phyloP scores from a whole-genome alignment of 23 red algal species.

The Gracilaria gracilis region DNA sequence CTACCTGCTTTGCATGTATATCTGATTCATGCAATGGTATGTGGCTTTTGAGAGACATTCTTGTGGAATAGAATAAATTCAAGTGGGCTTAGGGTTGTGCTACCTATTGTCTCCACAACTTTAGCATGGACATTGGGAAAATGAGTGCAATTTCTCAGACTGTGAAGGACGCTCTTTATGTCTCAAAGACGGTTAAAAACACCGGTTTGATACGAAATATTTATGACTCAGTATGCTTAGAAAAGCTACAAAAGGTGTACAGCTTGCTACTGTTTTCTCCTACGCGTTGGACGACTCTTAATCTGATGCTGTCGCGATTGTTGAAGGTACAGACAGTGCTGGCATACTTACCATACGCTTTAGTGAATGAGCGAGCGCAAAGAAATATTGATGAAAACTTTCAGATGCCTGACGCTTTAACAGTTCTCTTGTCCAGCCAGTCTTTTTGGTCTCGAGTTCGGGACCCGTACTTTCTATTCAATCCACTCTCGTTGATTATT shows the following conservation, averaged over 20 bases:
- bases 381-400: not conserved
- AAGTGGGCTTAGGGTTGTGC: too few relatives aligned
- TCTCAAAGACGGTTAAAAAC: too few relatives aligned
- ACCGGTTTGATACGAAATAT: too few relatives aligned
- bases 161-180: too few relatives aligned
- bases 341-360: not conserved
- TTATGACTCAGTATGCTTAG: not conserved
- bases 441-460: not conserved
- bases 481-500: not conserved
- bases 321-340: not conserved
- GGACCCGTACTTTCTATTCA: not conserved
- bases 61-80: too few relatives aligned
- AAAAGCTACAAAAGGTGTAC: not conserved
- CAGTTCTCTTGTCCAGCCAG: not conserved
- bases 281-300: not conserved
- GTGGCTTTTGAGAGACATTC: too few relatives aligned
- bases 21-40: too few relatives aligned
- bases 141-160: too few relatives aligned
- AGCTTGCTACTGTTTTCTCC: not conserved
- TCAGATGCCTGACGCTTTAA: not conserved
- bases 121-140: too few relatives aligned
- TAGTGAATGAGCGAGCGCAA: not conserved
- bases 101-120: too few relatives aligned
- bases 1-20: too few relatives aligned
- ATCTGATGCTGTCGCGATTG: not conserved